Base-by-base conservation (phyloP, 352 stramenopile genomes). In the Blastocystis sp. region DNA sequence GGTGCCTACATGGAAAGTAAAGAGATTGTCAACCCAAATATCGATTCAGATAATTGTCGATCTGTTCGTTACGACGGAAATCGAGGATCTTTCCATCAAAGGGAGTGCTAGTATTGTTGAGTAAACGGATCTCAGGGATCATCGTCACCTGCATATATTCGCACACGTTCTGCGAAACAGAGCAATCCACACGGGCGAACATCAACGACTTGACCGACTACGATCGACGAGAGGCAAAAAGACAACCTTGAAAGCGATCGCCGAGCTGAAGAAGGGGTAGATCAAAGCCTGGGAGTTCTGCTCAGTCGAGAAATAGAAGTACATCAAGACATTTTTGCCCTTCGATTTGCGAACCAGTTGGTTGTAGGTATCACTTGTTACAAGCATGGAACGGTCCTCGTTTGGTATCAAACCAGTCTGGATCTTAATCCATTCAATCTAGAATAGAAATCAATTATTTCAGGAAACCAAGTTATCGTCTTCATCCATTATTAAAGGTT, bases 101-200 rank as follows among this genome's bases (percentile, higher is more conserved):
- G 0, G 7, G 3, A 15, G 70, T 80, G 11, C 0, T 34, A 53
- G 53, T 41, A 11, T 62, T 61, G 11, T 41, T 41, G 34, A 80
- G 20, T 34, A 61, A 43, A 37, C 70, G 70, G 45, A 80, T 61
- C 8, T 50, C 70, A 41, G 70, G 70, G 39, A 80, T 20, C 50
- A 61, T 80, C 18, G 20, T 45, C 2, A 54, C 50, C 23, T 64
- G 26, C 6, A 80, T 64, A 41, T 61, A 80, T 20, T 26, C 43
- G 43, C 70, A 80, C 5, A 80, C 5, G 3, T 37, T 23, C 29
- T 23, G 43, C 15, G 43, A 61, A 18, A 61, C 41, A 13, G 29
- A 39, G 50, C 70, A 80, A 41, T 80, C 50, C 45, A 80, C 50
- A 20, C 50, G 45, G 8, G 41, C 70, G 54, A 80, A 80, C 4